Conservation (phyloP, 371 early-diverging fungal species). For the Mortierella sp. region DNA sequence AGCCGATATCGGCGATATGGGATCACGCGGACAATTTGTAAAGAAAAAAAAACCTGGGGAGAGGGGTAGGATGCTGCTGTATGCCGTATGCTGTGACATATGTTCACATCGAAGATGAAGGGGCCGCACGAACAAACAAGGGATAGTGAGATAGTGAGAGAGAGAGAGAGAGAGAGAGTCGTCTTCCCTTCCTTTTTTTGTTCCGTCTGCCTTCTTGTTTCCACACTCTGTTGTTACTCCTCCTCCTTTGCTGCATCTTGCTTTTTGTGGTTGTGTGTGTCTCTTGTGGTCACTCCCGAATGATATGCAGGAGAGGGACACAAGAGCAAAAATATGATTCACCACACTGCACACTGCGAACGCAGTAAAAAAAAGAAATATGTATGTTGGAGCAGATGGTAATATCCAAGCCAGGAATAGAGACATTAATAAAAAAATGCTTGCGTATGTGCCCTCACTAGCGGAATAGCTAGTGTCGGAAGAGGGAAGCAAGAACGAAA, state of each 20-base stretch:
- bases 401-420: conserved; percentile 8
- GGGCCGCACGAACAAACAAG: background rate
- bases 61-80: background rate
- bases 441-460: conserved; percentile 1
- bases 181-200: background rate
- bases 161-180: no score
- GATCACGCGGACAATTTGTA: conserved; percentile 22
- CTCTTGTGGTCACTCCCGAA: conserved; percentile 1
- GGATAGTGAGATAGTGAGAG: no score
- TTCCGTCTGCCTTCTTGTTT: background rate
- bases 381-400: conserved; percentile 15
- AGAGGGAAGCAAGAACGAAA: background rate
- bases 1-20: conserved; percentile 19
- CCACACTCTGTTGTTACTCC: background rate
- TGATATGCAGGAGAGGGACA: conserved; percentile 6
- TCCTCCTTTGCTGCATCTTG: background rate
- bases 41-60: background rate
- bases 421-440: conserved; percentile 8
- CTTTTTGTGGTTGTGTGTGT: background rate
- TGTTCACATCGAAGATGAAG: background rate
- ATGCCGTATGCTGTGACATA: background rate
- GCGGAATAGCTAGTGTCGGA: background rate
- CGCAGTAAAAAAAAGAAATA: background rate
- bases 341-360: background rate
- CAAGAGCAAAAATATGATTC: conserved; percentile 6